A percentile compares a stretch with the other conserved stretches of the same genome.
Conservation (phyloP, 2,329 filamentous ascomycete genomes). For the Myriangium duriaei region DNA sequence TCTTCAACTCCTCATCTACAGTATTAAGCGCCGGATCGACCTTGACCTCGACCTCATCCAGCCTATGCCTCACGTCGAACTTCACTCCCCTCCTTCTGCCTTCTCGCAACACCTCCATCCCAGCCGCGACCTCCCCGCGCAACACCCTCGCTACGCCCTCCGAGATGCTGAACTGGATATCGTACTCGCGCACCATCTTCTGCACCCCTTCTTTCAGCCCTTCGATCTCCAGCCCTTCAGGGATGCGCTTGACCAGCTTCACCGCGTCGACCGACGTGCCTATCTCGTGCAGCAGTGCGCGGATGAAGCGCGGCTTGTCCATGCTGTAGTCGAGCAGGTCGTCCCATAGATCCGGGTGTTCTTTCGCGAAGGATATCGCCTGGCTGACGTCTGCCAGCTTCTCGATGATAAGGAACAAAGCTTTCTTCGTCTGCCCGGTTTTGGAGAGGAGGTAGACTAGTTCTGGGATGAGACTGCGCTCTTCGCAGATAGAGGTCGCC, state of each 20-base stretch:
- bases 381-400: conserved; percentile 82
- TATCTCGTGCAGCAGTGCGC: conserved; percentile 81
- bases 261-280: conserved; percentile 91
- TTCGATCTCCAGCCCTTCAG: conserved; percentile 83
- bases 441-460: conserved; percentile 94
- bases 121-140: conserved; percentile 71
- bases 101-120: conserved; percentile 66
- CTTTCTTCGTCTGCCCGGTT: conserved; percentile 84
- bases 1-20: conserved; percentile 15
- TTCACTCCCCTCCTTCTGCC: conserved; percentile 79
- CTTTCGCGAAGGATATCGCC: conserved; percentile 88
- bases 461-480: conserved; percentile 70
- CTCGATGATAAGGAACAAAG: conserved; percentile 85
- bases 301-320: conserved; percentile 93
- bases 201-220: conserved; percentile 78
- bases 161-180: conserved; percentile 87
- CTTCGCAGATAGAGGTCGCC: conserved; percentile 67
- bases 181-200: conserved; percentile 88
- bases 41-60: conserved; percentile 21
- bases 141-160: conserved; percentile 79
- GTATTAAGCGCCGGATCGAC: conserved; percentile 20
- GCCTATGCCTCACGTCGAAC: conserved; percentile 57
- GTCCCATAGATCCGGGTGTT: conserved; percentile 87
- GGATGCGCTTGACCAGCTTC: conserved; percentile 76
- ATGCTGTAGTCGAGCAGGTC: conserved; percentile 91